phyloP scores from a whole-genome alignment of 495 filamentous ascomycete genomes.

The Xylaria cubensis region DNA sequence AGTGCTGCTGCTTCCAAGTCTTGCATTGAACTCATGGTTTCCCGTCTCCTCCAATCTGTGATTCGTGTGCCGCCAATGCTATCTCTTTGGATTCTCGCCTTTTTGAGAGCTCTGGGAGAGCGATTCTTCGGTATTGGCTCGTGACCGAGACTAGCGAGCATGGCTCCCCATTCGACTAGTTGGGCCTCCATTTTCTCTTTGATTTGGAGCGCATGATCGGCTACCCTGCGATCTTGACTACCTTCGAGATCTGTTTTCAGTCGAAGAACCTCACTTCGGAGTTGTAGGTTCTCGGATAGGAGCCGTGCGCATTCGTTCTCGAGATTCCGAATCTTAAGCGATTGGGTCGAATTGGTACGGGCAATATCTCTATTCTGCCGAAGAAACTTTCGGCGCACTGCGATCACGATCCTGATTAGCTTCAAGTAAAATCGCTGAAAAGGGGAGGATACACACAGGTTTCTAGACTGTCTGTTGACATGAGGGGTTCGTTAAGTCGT shows the following conservation, averaged over 20 bases:
- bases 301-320: constrained; percentile 85
- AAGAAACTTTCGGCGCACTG: constrained; percentile 85
- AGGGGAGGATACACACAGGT: constrained; percentile 66
- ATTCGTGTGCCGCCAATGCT: constrained; percentile 44
- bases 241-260: constrained; percentile 70
- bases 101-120: constrained; percentile 43
- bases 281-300: constrained; percentile 83
- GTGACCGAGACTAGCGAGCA: constrained; percentile 68
- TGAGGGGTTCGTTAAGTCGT: constrained; percentile 82
- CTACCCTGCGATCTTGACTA: constrained; percentile 51
- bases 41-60: constrained; percentile 53
- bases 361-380: constrained; percentile 96
- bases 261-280: constrained; percentile 78
- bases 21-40: constrained; percentile 49
- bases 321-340: constrained; percentile 83
- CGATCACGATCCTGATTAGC: constrained; percentile 26
- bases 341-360: constrained; percentile 87
- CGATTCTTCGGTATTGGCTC: constrained; percentile 51
- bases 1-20: constrained; percentile 60
- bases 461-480: constrained; percentile 77
- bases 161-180: constrained; percentile 66
- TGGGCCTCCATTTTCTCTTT: constrained; percentile 75
- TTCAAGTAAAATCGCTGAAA: not conserved
- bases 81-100: constrained; percentile 36
- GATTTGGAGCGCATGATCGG: constrained; percentile 70